Evolutionary conservation across 225 moss, liverwort and hornwort genomes (phyloP).

Genomic region (Takakia lepidozioides): DNA sequence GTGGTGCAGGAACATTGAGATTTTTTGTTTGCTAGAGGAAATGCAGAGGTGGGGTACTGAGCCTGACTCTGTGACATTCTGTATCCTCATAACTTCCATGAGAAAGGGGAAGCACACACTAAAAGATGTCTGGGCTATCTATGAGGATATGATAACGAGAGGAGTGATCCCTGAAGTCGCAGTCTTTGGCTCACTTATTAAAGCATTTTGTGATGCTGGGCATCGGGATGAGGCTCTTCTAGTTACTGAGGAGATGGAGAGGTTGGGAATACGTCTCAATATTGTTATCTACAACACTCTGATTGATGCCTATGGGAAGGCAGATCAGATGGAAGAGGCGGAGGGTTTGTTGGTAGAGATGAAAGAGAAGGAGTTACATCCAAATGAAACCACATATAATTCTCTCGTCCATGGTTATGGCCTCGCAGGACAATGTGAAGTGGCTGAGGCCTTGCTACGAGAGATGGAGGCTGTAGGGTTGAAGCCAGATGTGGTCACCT

Average conservation of each 20-base stretch:
- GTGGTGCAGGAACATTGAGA: conserved; percentile 39
- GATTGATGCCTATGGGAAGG: conserved; percentile 71
- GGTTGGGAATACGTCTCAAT: conserved; percentile 35
- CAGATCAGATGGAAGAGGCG: conserved; percentile 63
- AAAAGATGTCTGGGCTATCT: conserved; percentile 59
- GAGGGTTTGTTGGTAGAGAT: conserved; percentile 77
- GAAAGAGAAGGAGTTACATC: conserved; percentile 44
- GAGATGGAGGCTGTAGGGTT: conserved; percentile 71
- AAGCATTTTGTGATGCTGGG: conserved; percentile 75
- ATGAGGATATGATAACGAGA: conserved; percentile 55
- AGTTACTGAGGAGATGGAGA: conserved; percentile 72
- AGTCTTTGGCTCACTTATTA: conserved; percentile 72
- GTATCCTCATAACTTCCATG: conserved; percentile 61
- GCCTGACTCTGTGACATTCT: conserved; percentile 70
- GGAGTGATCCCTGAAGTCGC: conserved; percentile 44
- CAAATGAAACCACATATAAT: conserved; percentile 67
- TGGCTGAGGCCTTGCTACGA: conserved; percentile 58
- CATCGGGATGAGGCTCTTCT: conserved; percentile 57
- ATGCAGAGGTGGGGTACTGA: conserved; percentile 56
- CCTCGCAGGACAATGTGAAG: conserved; percentile 36
- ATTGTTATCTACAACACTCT: conserved; percentile 79
- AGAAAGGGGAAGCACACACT: conserved; percentile 27
- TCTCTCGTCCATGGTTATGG: conserved; percentile 64
- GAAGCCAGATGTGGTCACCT: conserved; percentile 70
- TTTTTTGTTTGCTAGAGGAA: conserved; percentile 45